Evolutionary conservation across 2,329 filamentous ascomycete species (phyloP).

Genomic region (Shiraia bambusicola): DNA sequence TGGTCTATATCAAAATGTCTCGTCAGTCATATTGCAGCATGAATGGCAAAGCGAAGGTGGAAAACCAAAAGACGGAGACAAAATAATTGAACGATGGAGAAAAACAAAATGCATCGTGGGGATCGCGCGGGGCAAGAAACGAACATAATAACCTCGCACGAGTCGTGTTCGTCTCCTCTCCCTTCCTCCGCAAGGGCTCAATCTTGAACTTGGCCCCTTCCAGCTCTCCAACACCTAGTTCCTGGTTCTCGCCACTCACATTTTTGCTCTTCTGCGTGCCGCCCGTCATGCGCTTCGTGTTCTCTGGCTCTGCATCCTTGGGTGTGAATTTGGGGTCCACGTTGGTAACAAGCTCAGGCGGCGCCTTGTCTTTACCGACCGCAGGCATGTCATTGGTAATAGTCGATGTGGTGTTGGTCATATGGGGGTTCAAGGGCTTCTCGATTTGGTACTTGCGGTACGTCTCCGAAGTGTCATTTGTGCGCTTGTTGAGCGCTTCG

Average conservation of each 20-base stretch:
- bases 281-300: constrained; percentile 66
- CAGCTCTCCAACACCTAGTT: constrained; percentile 36
- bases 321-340: constrained; percentile 59
- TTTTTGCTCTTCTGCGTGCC: constrained; percentile 57
- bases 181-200: constrained; percentile 80
- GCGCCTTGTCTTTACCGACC: constrained; percentile 57
- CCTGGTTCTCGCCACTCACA: constrained; percentile 29
- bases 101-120: too few species aligned
- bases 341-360: constrained; percentile 62
- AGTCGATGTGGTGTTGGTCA: constrained; percentile 66
- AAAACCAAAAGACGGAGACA: constrained; percentile 1
- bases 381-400: constrained; percentile 64
- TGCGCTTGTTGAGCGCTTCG: constrained; percentile 51
- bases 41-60: background rate
- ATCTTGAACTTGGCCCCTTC: constrained; percentile 69
- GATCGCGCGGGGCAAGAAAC: constrained; percentile 32
- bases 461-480: constrained; percentile 55
- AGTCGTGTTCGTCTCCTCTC: constrained; percentile 84
- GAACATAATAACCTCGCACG: constrained; percentile 78
- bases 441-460: constrained; percentile 59
- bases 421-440: constrained; percentile 61
- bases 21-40: constrained; percentile 1
- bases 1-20: constrained; percentile 66
- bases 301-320: constrained; percentile 62
- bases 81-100: background rate